Evolutionary conservation across 2,329 filamentous ascomycete species (phyloP), one percentile per base, ranked within the genome.

Genomic region (Endoconidiophora polonica): DNA sequence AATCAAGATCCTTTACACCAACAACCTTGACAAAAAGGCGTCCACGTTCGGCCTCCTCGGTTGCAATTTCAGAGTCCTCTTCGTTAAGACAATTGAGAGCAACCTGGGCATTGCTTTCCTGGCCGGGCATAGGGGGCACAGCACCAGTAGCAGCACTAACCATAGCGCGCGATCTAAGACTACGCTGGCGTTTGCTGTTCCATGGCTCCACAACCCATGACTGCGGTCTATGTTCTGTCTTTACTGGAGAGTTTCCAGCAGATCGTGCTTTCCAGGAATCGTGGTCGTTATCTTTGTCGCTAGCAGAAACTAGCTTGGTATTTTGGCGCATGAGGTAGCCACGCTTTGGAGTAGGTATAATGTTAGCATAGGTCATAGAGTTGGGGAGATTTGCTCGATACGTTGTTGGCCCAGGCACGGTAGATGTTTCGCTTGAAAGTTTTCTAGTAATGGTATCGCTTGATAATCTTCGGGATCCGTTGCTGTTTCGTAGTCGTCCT

Each of bases 321-420:
- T 96, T 98, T 59, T 98, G 90, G 59, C 91, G 81, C 90, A 96
- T 98, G 43, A 96, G 73, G 61, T 98, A 98, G 51, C 91, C 91
- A 70, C 93, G 88, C 88, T 95, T 83, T 78, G 72, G 73, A 57
- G 65, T 70, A 58, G 67, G 59, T 26, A 37, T 36, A 59, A 69
- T 61, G 73, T 86, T 79, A 86, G 81, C 73, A 77, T 72, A 65
- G 24, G 46, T 49, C 22, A 20, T 44, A 20, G 51, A 41, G 29
- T 43, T 38, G n/a, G 38, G 46, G 52, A 60, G 54, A 16, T 42
- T 39, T 16, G 40, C 23, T 20, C 40, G 42, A 36, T 36, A 38
- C 12, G 29, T 33, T 33, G 29, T 33, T 33, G 29, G 29, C 12
- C 29, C 29, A 33, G 29, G 29, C 9, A 33, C 29, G 23, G 20